Evolutionary conservation across 441 rosid species (phyloP).

Genomic region (Pelargonium citronellum): DNA sequence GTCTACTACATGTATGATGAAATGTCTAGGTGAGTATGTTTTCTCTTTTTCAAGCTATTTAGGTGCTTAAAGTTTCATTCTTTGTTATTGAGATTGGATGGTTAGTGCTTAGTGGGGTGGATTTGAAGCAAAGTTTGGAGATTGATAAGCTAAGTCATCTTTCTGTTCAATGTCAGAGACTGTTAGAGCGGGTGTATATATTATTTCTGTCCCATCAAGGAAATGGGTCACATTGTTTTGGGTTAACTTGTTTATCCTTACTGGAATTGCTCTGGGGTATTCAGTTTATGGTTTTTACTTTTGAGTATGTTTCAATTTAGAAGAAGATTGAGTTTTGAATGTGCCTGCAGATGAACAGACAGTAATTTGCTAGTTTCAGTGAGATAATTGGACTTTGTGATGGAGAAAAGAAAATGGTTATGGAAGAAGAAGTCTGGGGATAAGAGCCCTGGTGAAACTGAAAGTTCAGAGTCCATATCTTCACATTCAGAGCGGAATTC

Average conservation of each 20-base stretch:
- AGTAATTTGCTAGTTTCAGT: slow-evolving; percentile 17
- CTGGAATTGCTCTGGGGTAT: too few relatives aligned
- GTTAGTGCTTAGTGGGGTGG: slow-evolving; percentile 4
- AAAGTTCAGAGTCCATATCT: slow-evolving; percentile 63
- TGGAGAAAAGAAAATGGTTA: slow-evolving; percentile 81
- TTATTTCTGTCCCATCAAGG: slow-evolving; percentile 6
- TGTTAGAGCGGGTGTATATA: slow-evolving; percentile 2
- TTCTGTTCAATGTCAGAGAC: not conserved
- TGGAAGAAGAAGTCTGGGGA: slow-evolving; percentile 57
- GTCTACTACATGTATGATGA: too few relatives aligned
- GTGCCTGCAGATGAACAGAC: not conserved
- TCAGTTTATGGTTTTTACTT: too few relatives aligned
- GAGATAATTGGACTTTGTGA: slow-evolving; percentile 30
- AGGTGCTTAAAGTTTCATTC: not conserved
- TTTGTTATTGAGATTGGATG: not conserved
- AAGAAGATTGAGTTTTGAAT: not conserved
- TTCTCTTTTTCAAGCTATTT: not conserved
- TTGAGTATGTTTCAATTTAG: not conserved
- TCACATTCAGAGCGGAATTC: slow-evolving; percentile 71
- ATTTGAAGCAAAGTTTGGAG: slow-evolving; percentile 17
- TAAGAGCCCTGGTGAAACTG: slow-evolving; percentile 59
- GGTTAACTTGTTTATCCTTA: not conserved
- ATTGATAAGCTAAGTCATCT: not conserved
- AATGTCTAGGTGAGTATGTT: not conserved
- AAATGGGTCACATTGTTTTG: not conserved